Base-by-base conservation (phyloP, 805 yeast species). In the Vanderwaltozyma tropicalis region DNA sequence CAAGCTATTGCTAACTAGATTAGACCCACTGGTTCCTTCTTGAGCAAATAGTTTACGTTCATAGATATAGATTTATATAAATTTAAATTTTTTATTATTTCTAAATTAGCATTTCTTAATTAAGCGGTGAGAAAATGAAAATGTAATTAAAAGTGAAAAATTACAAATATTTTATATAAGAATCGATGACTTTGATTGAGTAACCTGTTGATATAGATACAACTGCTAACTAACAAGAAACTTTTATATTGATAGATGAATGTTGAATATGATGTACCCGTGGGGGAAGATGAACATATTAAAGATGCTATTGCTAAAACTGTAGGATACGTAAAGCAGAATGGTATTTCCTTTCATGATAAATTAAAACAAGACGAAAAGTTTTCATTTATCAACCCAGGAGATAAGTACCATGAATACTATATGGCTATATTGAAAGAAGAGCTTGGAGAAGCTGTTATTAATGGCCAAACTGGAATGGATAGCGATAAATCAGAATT, bases 301-400 rank as follows among this genome's bases (percentile, higher is more conserved):
- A 59, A 63, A 43, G 68, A 67, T 13, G 68, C 73, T 15, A 78
- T 88, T 15, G 77, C 73, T 35, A 82, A 80, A 50, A 82, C 95
- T 0, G 86, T 80, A 0, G 72, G 65, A 3, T 84, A 80, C 49
- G 85, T 87, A 5, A 47, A 61, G 21, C 66, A 80, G 43, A 81
- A 84, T 50, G 95, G 95, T 0, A 49, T 55, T 1, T 62, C 71
- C 1, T 83, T 85, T 58, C 92, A 79, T 48, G 62, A 80, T 35
- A 68, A 84, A 40, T 76, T 77, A 44, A 55, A 63, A 13, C 54
- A 61, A 5, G 68, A 68, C 35, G 64, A 66, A 22, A 74, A 76
- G 51, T 83, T 86, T 55, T 62, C 71, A n/a, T 88, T 88, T 50
- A 55, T 87, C 5, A 55, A 66, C 15, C 66, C 65, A 1, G 63